Percentiles rank a stretch among this genome's conserved stretches.
phyloP scores from a whole-genome alignment of 2,329 filamentous ascomycete species.

The Rhinocladiella mackenziei region DNA sequence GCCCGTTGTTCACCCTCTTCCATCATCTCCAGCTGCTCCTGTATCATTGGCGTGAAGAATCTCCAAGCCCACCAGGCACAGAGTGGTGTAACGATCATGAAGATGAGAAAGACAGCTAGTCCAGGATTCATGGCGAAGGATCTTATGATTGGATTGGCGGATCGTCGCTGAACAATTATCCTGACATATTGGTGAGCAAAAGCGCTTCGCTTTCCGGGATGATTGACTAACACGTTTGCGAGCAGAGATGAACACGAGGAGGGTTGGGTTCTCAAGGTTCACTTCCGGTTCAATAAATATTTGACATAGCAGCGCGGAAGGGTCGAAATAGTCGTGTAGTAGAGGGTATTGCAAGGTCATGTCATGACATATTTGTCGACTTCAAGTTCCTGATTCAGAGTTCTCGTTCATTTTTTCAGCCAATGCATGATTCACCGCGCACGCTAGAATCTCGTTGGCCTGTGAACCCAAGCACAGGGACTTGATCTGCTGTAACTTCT shows the following conservation, averaged over 20 bases:
- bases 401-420: conserved; percentile 29
- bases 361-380: not conserved
- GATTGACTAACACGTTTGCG: too few species aligned
- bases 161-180: too few species aligned
- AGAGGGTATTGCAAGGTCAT: not conserved
- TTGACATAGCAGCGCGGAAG: too few species aligned
- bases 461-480: conserved; percentile 30
- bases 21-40: conserved; percentile 25
- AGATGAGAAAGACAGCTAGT: conserved; percentile 29
- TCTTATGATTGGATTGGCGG: too few species aligned
- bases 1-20: conserved; percentile 24
- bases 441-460: conserved; percentile 11
- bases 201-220: too few species aligned
- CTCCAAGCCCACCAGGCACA: conserved; percentile 28
- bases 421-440: conserved; percentile 30
- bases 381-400: not conserved
- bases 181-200: too few species aligned
- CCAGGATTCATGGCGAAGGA: conserved; percentile 27
- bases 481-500: conserved; percentile 9
- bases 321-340: not conserved
- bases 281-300: too few species aligned
- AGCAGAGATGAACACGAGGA: too few species aligned
- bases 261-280: too few species aligned
- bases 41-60: conserved; percentile 25
- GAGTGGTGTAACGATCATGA: conserved; percentile 28